Conservation (phyloP, 148 eudicot genomes). For the Amaranthus cruentus region DNA sequence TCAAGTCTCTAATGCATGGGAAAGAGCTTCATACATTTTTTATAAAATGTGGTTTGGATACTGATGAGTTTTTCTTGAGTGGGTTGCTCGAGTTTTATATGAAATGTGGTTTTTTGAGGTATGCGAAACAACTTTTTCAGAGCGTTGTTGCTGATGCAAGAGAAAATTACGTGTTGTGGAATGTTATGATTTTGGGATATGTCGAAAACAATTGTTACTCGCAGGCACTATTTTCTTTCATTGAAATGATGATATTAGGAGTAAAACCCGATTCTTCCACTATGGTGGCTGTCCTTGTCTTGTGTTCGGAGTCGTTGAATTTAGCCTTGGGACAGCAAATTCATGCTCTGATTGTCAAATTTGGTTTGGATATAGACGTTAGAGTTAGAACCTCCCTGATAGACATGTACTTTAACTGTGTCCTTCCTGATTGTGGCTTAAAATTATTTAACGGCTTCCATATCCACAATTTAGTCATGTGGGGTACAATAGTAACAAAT, state of each 20-base stretch:
- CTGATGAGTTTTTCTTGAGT: slow-evolving; percentile 26
- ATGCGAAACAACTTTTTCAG: slow-evolving; percentile 23
- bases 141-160: slow-evolving; percentile 7
- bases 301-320: slow-evolving; percentile 25
- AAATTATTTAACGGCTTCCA: slow-evolving; percentile 23
- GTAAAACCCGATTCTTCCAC: slow-evolving; percentile 28
- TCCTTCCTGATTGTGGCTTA: slow-evolving; percentile 14
- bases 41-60: slow-evolving; percentile 23
- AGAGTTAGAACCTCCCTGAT: slow-evolving; percentile 32
- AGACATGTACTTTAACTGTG: slow-evolving; percentile 36
- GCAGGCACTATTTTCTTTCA: slow-evolving; percentile 19
- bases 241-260: slow-evolving; percentile 19
- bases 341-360: slow-evolving; percentile 23
- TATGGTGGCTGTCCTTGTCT: slow-evolving; percentile 26
- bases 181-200: slow-evolving; percentile 33
- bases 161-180: slow-evolving; percentile 28
- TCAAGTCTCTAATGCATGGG: slow-evolving; percentile 18
- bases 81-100: slow-evolving; percentile 33
- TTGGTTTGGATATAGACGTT: slow-evolving; percentile 30
- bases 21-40: slow-evolving; percentile 28
- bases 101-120: slow-evolving; percentile 19
- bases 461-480: slow-evolving; percentile 27
- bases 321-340: slow-evolving; percentile 31
- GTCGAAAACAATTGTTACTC: slow-evolving; percentile 18
- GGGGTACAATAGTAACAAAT: slow-evolving; percentile 36